A percentile compares a stretch with the other conserved stretches of the same genome.
These are phyloP conservation scores for Pseudopediastrum boryanum DNA, from an alignment of 139 green algal genomes.

Conservation along the genomic window DNA sequence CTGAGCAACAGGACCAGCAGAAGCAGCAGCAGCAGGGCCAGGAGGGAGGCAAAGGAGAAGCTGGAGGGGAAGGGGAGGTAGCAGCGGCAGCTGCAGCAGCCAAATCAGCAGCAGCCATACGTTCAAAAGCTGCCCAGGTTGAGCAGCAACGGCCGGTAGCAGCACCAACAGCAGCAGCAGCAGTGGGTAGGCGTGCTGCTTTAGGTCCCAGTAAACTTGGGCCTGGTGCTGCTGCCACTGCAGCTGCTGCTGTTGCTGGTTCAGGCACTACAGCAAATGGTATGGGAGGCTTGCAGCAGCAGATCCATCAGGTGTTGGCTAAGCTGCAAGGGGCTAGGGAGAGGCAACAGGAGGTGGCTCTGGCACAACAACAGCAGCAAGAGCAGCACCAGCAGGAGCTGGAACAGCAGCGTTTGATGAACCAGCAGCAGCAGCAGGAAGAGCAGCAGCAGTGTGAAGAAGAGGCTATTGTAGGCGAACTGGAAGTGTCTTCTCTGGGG, in stretches of 20 bases:
- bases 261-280: background rate
- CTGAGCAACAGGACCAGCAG: background rate
- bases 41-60: background rate
- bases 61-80: too few relatives aligned
- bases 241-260: background rate
- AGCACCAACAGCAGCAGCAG: background rate
- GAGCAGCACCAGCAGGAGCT: background rate
- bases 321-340: background rate
- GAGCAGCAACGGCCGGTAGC: background rate
- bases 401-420: background rate
- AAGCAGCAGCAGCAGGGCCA: background rate
- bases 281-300: background rate
- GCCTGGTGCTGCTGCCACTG: background rate
- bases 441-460: background rate
- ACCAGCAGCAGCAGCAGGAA: conserved; percentile 18
- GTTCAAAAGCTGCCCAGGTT: too few relatives aligned
- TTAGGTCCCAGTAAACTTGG: background rate
- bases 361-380: background rate
- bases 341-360: background rate
- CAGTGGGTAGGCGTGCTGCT: background rate
- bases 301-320: background rate
- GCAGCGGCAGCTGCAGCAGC: too few relatives aligned
- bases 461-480: background rate
- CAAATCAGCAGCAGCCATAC: too few relatives aligned
- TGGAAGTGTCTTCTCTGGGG: background rate